These are phyloP conservation scores for Talaromyces sp. DNA, from an alignment of 2,329 filamentous ascomycete species.

Conservation along the genomic window DNA sequence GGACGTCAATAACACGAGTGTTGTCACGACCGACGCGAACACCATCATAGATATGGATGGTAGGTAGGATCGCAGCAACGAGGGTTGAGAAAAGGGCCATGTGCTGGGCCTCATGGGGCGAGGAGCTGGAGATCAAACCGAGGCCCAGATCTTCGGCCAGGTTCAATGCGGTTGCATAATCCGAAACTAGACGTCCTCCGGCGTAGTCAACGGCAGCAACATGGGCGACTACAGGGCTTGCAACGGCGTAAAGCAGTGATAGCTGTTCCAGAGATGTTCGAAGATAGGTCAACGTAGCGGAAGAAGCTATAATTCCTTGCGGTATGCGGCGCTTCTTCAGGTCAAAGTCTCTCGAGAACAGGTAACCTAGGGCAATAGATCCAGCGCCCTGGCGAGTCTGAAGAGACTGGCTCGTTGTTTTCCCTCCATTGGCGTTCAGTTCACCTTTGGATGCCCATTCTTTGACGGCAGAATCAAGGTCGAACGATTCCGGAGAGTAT, in stretches of 20 bases:
- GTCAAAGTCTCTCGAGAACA: conserved; percentile 97
- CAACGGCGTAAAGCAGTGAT: conserved; percentile 82
- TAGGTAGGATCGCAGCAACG: conserved; percentile 72
- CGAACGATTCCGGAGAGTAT: conserved; percentile 90
- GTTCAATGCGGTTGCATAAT: conserved; percentile 77
- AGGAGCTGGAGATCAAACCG: conserved; percentile 77
- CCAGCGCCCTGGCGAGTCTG: conserved; percentile 88
- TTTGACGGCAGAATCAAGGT: conserved; percentile 78
- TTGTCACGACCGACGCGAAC: conserved; percentile 79
- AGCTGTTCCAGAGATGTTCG: conserved; percentile 86
- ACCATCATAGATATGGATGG: conserved; percentile 83
- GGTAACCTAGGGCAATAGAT: conserved; percentile 87
- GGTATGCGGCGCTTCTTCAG: conserved; percentile 84
- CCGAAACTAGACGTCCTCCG: conserved; percentile 69
- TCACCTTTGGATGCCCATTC: conserved; percentile 68
- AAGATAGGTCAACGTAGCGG: conserved; percentile 73
- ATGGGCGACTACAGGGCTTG: conserved; percentile 89
- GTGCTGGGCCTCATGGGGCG: conserved; percentile 88
- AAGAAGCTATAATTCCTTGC: conserved; percentile 84
- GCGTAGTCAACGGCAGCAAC: conserved; percentile 86
- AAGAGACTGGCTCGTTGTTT: conserved; percentile 71
- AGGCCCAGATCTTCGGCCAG: conserved; percentile 87
- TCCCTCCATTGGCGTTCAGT: conserved; percentile 76
- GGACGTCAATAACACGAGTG: conserved; percentile 73
- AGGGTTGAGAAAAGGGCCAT: conserved; percentile 87